These are phyloP conservation scores for thale cress (Arabidopsis thaliana) DNA, from an alignment of 345 rosid genomes.

Conservation along the genomic window DNA sequence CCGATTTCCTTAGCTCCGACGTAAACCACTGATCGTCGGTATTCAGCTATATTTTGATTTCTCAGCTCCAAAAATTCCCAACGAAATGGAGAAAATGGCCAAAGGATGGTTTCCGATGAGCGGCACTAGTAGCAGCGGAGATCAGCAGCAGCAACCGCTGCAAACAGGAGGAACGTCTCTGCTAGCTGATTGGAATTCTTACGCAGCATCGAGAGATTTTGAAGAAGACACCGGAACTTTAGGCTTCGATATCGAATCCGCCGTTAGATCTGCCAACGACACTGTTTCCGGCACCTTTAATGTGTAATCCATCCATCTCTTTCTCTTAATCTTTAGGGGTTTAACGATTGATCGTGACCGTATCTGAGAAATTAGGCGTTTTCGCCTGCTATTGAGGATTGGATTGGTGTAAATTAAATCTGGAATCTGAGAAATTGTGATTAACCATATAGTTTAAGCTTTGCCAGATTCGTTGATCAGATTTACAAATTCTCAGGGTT, in stretches of 20 bases:
- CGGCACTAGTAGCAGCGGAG: constrained; percentile 22
- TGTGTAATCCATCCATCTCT: not conserved
- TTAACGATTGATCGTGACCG: not conserved
- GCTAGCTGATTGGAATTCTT: constrained; percentile 19
- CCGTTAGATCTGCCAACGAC: constrained; percentile 23
- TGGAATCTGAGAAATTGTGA: not conserved
- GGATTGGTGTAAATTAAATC: not conserved
- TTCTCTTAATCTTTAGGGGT: not conserved
- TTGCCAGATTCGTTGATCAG: constrained; percentile 15
- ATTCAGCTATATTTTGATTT: not conserved
- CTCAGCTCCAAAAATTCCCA: not conserved
- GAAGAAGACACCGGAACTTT: constrained; percentile 15
- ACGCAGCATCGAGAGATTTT: constrained; percentile 8
- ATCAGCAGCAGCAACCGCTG: not conserved
- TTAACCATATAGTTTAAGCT: not conserved
- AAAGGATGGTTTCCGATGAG: constrained; percentile 18
- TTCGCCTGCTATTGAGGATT: not conserved
- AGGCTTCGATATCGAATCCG: constrained; percentile 19
- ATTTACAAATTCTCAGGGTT: not conserved
- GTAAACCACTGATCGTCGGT: not conserved
- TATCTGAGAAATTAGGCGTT: not conserved
- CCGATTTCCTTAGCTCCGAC: constrained; percentile 5
- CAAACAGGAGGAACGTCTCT: constrained; percentile 4
- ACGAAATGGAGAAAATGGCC: not conserved
- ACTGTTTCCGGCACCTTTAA: constrained; percentile 24